Percentiles rank a stretch among this genome's conserved stretches.
Conservation (phyloP, 148 eudicot genomes). For the Fagopyrum esculentum region DNA sequence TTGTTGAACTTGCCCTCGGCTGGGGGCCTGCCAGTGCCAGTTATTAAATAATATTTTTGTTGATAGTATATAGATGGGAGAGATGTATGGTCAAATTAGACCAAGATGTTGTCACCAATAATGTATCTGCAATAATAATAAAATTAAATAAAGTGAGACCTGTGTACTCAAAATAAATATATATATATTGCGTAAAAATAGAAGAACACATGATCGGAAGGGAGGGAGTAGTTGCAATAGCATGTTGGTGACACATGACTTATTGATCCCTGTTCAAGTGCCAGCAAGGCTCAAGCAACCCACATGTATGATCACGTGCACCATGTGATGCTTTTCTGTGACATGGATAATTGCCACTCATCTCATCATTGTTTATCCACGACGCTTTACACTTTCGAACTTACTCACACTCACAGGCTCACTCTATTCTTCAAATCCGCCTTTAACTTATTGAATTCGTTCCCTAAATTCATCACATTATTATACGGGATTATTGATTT, state of each 20-base stretch:
- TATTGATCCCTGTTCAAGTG: background rate
- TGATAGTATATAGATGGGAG: background rate
- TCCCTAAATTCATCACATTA: too few relatives aligned
- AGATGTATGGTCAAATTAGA: background rate
- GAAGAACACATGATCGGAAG: background rate
- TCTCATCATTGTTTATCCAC: too few relatives aligned
- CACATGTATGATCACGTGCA: slow-evolving; percentile 8
- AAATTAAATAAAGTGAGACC: too few relatives aligned
- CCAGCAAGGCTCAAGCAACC: slow-evolving; percentile 5
- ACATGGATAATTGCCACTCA: background rate
- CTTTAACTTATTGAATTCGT: too few relatives aligned
- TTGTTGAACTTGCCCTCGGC: too few relatives aligned
- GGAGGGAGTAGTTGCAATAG: background rate
- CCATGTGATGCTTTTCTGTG: background rate
- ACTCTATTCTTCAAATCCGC: too few relatives aligned
- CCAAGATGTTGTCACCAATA: background rate
- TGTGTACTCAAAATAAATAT: too few relatives aligned
- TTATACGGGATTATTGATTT: too few relatives aligned
- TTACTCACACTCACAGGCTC: too few relatives aligned
- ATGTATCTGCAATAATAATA: background rate
- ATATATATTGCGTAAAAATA: background rate
- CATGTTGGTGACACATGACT: background rate
- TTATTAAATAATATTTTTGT: too few relatives aligned
- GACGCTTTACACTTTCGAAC: too few relatives aligned
- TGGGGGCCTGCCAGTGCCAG: too few relatives aligned